Base-by-base conservation (phyloP, 495 filamentous ascomycete genomes). In the Daldinia caldariorum region DNA sequence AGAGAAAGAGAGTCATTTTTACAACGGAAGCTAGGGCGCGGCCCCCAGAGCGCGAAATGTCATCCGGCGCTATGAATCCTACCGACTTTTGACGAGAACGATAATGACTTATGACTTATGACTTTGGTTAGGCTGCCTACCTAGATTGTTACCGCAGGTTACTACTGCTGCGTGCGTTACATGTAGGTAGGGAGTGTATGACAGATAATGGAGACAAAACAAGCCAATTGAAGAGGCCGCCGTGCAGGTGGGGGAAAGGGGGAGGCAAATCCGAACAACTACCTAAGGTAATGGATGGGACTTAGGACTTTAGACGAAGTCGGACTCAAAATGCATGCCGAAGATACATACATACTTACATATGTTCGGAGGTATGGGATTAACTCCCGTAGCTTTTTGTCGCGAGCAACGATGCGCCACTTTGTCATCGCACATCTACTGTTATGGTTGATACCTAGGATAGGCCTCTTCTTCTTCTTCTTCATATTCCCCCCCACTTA, bases 31-130 rank as follows among this genome's bases (percentile, higher is more conserved):
- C 26, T 26, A 26, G 26, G 26, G 26, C n/a, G 16, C 26, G 32
- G 32, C 39, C 39, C 39, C 16, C 39, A 22, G 47, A 50, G 41
- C 18, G 0, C 26, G 1, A 26, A 26, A 43, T n/a, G 39, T 49
- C 6, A 41, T 57, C 38, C 53, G 43, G 55, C 45, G 55, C 45
- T 51, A 45, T 56, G 43, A 34, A 66, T 66, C 55, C 54, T 45
- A 31, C 54, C 54, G 41, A 18, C n/a, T 31, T 50, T 35, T 31
- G 18, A n/a, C 26, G 26, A 31, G 4, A 26, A 51, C n/a, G 22
- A 31, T 22, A 6, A 0, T 18, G 14, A 5, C n/a, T n/a, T n/a
- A n/a, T n/a, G n/a, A n/a, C n/a, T 58, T 32, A 51, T 38, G 18
- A 47, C 29, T 47, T 31, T 1, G 26, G 26, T 26, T 26, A 26